Evolutionary conservation across 306 rosid genomes (phyloP).

Genomic region (Citrullus mucosospermus): DNA sequence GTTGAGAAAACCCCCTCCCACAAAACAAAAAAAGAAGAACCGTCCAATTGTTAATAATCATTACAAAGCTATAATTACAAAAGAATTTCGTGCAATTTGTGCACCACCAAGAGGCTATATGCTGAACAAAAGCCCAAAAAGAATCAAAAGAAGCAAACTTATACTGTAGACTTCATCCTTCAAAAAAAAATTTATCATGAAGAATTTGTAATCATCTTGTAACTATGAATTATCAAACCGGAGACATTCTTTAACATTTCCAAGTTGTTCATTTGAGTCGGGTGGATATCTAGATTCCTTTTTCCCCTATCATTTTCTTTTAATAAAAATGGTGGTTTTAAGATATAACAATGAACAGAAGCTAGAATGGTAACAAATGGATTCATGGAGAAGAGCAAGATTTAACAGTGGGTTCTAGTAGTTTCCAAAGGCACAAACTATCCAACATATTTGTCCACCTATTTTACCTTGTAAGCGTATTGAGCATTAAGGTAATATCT

Average conservation of each 20-base stretch:
- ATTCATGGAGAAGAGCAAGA: not conserved
- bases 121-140: too few relatives aligned
- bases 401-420: not conserved
- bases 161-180: not conserved
- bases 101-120: too few relatives aligned
- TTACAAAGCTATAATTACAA: too few relatives aligned
- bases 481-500: not conserved
- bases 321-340: not conserved
- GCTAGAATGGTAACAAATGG: not conserved
- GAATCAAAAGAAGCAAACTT: too few relatives aligned
- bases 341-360: not conserved
- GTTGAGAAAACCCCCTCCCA: too few relatives aligned
- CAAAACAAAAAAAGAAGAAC: too few relatives aligned
- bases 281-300: not conserved
- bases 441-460: not conserved
- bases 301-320: not conserved
- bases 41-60: too few relatives aligned
- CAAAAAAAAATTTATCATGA: not conserved
- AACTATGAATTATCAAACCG: not conserved
- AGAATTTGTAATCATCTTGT: not conserved
- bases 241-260: not conserved
- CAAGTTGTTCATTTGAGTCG: not conserved
- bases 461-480: not conserved
- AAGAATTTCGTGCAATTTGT: too few relatives aligned
- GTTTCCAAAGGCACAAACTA: not conserved